Base-by-base conservation (phyloP, 257 asterid species). In the Penstemon barbatus region DNA sequence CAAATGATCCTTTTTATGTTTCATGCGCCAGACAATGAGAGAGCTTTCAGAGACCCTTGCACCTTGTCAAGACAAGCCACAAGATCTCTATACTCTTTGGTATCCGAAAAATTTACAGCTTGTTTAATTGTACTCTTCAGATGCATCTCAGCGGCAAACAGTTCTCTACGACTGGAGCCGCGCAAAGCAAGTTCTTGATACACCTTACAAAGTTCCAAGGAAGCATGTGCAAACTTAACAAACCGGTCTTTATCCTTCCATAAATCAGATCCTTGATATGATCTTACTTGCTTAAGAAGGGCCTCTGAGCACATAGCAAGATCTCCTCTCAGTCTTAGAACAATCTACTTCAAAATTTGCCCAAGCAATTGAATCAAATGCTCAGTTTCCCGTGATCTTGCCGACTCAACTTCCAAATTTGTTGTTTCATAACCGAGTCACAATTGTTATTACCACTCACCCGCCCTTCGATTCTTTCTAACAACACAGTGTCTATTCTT, bases 251-350 rank as follows among this genome's bases (percentile, higher is more conserved):
- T 78, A 50, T 90, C 96, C 71, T 76, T 88, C 95, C 96, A 93
- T 53, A 87, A 51, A 74, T 88, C 95, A 54, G 97, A 85, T 63
- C 99, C 99, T 70, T 86, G 92, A 70, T 88, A 89, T 0, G 96
- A 85, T 78, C 99, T 78, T 61, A 91, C 94, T 78, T 93, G 99
- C 88, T 83, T 90, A 15, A 90, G 96, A 44, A 85, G 89, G 49
- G 97, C 97, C 83, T 93, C 99, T 0, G 96, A 82, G 71, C 96
- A 90, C 96, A 93, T 93, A 51, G 83, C 51, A 53, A 90, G 80
- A 83, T 93, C 97, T 50, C 97, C 96, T 76, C 78, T 90, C 79
- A 90, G 78, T 77, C 75, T 72, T 76, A 84, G 95, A 75, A 84
- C 92, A 19, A 82, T 77, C 85, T 78, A 80, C 38, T 65, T 83